Base-by-base conservation (phyloP, 495 filamentous ascomycete genomes). In the Clavariopsis aquatica region DNA sequence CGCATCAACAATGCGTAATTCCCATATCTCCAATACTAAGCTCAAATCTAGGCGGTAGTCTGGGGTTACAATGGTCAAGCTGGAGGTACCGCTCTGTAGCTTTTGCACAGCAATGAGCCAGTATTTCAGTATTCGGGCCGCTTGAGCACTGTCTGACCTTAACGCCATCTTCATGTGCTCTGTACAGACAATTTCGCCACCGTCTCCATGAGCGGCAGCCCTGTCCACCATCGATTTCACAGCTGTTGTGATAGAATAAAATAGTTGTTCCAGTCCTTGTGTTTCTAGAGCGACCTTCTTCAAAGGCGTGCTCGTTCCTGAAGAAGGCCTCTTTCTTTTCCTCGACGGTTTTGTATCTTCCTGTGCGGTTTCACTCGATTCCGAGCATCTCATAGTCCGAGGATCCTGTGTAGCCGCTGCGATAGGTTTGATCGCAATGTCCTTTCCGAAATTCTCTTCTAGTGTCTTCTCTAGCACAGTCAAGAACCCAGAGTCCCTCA, bases 161-260 rank as follows among this genome's bases (percentile, higher is more conserved):
- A 87, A 68, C 10, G 78, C 79, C 52, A 81, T 75, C 59, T 78
- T 81, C 58, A 86, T 78, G 65, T 84, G 81, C 36, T 84, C 82
- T 34, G 77, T 77, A 26, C 77, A 75, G 34, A 80, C 38, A 66
- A 74, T 29, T 59, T 70, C 59, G 76, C 73, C 55, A 52, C 60
- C 29, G 72, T 71, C 26, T 74, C 57, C 52, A 34, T 62, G 57
- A 13, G 58, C 69, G 54, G 19, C 65, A 77, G 23, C 75, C 76
- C 31, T 79, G 76, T 8, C 75, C 75, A 31, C 71, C 72, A 43
- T 76, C 73, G 57, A 19, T 19, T 60, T 52, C 4, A 66, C 36
- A 23, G 57, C 62, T 13, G 36, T 29, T 15, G 38, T 15, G 27
- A 71, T 41, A 1, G 57, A 60, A n/a, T 7, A 45, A 41, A 71